These are phyloP conservation scores for Tillandsia fasciculata DNA, from an alignment of 176 grass and related monocot genomes.

Conservation along the genomic window DNA sequence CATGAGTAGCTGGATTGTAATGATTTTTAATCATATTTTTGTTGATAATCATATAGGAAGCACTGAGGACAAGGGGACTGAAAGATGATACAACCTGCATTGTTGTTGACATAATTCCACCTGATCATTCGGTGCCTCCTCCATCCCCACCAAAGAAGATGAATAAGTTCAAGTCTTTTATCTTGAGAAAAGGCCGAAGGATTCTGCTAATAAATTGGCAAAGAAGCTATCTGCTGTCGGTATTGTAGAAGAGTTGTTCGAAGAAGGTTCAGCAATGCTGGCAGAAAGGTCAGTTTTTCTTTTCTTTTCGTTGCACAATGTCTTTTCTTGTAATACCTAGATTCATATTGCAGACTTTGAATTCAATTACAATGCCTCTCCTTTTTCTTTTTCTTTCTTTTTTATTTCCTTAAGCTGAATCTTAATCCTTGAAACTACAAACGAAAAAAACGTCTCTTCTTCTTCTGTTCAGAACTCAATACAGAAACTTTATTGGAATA, in stretches of 20 bases:
- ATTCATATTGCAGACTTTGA: neutral
- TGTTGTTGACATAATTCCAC: slow-evolving; percentile 79
- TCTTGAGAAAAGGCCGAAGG: slow-evolving; percentile 62
- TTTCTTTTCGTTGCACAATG: neutral
- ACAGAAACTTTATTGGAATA: neutral
- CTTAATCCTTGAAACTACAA: neutral
- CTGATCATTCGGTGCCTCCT: slow-evolving; percentile 49
- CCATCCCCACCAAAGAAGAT: slow-evolving; percentile 71
- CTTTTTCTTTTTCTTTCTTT: neutral
- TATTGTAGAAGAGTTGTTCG: slow-evolving; percentile 76
- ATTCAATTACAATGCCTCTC: neutral
- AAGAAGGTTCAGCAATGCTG: slow-evolving; percentile 97
- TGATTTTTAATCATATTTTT: neutral
- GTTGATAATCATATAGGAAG: slow-evolving; percentile 44
- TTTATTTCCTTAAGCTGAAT: neutral
- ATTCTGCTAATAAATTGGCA: slow-evolving; percentile 49
- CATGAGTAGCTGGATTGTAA: neutral
- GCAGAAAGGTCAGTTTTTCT: slow-evolving; percentile 54
- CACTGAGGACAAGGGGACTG: slow-evolving; percentile 80
- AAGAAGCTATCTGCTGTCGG: slow-evolving; percentile 61
- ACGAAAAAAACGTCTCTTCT: neutral
- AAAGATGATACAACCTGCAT: slow-evolving; percentile 97
- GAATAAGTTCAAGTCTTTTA: slow-evolving; percentile 70
- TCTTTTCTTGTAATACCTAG: neutral
- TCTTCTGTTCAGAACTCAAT: neutral